Evolutionary conservation across 129 eudicot genomes (phyloP).

Genomic region (Logfia minima): DNA sequence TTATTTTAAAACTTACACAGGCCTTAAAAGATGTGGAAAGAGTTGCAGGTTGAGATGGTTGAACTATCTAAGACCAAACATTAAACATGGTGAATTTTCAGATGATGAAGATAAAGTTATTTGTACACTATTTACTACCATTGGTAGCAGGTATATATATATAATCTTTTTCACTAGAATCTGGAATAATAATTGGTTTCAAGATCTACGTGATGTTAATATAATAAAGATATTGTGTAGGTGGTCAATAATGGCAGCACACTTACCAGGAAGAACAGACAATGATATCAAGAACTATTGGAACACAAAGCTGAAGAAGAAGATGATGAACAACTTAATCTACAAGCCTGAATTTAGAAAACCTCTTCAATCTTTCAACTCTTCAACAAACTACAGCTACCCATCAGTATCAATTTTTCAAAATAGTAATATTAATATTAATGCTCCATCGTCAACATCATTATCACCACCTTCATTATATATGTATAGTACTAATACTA

Average conservation of each 20-base stretch:
- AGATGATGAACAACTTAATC: slow-evolving; percentile 50
- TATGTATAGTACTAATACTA: slow-evolving; percentile 18
- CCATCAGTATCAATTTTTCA: slow-evolving; percentile 36
- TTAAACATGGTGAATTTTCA: slow-evolving; percentile 91
- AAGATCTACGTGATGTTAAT: not conserved
- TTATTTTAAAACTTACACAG: slow-evolving; percentile 26
- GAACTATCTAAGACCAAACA: slow-evolving; percentile 86
- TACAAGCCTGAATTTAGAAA: slow-evolving; percentile 24
- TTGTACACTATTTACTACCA: slow-evolving; percentile 73
- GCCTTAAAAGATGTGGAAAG: slow-evolving; percentile 71
- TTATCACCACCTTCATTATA: slow-evolving; percentile 32
- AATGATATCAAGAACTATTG: slow-evolving; percentile 97
- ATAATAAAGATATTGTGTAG: slow-evolving; percentile 39
- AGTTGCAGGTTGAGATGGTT: slow-evolving; percentile 90
- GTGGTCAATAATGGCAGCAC: slow-evolving; percentile 98
- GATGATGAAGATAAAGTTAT: slow-evolving; percentile 90
- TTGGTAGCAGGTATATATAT: slow-evolving; percentile 86
- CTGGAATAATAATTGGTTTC: not conserved
- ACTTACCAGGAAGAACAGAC: slow-evolving; percentile 95
- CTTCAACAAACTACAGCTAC: slow-evolving; percentile 34
- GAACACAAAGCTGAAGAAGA: slow-evolving; percentile 99
- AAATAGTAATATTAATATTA: slow-evolving; percentile 21
- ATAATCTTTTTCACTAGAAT: not conserved
- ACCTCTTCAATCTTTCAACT: slow-evolving; percentile 30
- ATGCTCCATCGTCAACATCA: slow-evolving; percentile 35